A percentile compares a stretch with the other conserved stretches of the same genome.
phyloP scores from a whole-genome alignment of 768 basidiomycete genomes.

The Lactarius pseudohatsudake region DNA sequence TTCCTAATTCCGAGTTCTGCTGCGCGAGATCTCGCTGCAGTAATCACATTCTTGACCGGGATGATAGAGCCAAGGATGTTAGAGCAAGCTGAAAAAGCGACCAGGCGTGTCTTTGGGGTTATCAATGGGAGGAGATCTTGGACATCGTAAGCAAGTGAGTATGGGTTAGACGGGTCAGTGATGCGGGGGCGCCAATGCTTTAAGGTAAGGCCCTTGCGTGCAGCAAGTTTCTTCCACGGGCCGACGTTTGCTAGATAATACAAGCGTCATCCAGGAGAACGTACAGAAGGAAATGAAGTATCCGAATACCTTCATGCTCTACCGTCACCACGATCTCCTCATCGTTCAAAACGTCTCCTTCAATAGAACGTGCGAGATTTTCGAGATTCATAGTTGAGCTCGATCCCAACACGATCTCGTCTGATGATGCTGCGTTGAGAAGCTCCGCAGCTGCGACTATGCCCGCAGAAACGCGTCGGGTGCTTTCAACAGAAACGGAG shows the following conservation, averaged over 20 bases:
- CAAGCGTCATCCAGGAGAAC: neutral
- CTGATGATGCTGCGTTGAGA: conserved; percentile 58
- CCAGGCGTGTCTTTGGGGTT: conserved; percentile 62
- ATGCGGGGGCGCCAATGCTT: conserved; percentile 59
- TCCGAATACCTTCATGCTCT: conserved; percentile 69
- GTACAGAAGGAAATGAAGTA: neutral
- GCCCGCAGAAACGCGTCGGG: conserved; percentile 51
- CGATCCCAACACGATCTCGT: conserved; percentile 66
- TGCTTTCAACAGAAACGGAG: conserved; percentile 53
- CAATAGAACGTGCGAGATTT: conserved; percentile 65
- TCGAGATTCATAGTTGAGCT: conserved; percentile 70
- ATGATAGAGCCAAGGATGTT: conserved; percentile 71
- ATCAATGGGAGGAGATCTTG: conserved; percentile 63
- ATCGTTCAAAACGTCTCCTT: conserved; percentile 49
- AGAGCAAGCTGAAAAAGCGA: conserved; percentile 73
- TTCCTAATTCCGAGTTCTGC: conserved; percentile 53
- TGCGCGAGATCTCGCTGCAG: conserved; percentile 51
- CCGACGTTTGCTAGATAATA: conserved; percentile 60
- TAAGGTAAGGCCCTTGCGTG: conserved; percentile 50
- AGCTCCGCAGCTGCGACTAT: conserved; percentile 53
- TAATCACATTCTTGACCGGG: conserved; percentile 57
- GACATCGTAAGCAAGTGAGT: conserved; percentile 55
- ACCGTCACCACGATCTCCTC: conserved; percentile 79
- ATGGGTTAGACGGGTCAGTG: conserved; percentile 52
- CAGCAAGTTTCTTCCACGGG: conserved; percentile 74